These are phyloP conservation scores for Poa pratensis DNA, from an alignment of 176 grass and related monocot genomes.

Conservation along the genomic window DNA sequence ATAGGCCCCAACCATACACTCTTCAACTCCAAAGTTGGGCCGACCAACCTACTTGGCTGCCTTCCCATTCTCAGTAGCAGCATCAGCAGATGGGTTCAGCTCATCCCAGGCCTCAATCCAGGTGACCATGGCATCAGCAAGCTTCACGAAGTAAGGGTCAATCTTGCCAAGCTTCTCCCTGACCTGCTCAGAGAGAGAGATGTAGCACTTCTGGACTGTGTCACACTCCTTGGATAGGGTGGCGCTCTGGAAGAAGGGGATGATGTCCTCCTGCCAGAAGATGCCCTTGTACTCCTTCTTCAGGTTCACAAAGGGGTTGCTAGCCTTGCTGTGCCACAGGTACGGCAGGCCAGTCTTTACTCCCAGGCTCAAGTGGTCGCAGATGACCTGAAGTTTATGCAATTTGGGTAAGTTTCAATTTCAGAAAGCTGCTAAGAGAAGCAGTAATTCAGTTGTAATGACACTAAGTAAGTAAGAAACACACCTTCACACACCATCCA, in stretches of 20 bases:
- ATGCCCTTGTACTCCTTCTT: constrained; percentile 99
- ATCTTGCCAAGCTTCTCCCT: constrained; percentile 67
- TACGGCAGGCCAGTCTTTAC: constrained; percentile 97
- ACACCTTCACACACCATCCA: constrained; percentile 80
- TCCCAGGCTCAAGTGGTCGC: constrained; percentile 86
- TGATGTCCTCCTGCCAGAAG: constrained; percentile 99
- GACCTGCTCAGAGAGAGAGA: constrained; percentile 72
- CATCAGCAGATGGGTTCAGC: constrained; percentile 55
- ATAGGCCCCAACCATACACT: constrained; percentile 43
- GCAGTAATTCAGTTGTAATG: not conserved
- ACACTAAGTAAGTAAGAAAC: not conserved
- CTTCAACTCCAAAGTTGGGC: constrained; percentile 28
- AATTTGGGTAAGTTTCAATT: not conserved
- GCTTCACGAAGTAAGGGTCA: constrained; percentile 74
- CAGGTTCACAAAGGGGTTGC: constrained; percentile 97
- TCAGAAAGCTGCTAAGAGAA: not conserved
- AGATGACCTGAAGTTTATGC: constrained; percentile 78
- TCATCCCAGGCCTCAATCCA: constrained; percentile 98
- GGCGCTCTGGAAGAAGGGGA: constrained; percentile 90
- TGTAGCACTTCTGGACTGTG: constrained; percentile 93
- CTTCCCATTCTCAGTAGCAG: constrained; percentile 44
- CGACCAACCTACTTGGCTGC: constrained; percentile 38
- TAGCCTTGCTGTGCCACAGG: constrained; percentile 99
- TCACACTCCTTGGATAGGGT: constrained; percentile 73
- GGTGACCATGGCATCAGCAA: constrained; percentile 90